Conservation (phyloP, 257 asterid species). For the Cordia subcordata region DNA sequence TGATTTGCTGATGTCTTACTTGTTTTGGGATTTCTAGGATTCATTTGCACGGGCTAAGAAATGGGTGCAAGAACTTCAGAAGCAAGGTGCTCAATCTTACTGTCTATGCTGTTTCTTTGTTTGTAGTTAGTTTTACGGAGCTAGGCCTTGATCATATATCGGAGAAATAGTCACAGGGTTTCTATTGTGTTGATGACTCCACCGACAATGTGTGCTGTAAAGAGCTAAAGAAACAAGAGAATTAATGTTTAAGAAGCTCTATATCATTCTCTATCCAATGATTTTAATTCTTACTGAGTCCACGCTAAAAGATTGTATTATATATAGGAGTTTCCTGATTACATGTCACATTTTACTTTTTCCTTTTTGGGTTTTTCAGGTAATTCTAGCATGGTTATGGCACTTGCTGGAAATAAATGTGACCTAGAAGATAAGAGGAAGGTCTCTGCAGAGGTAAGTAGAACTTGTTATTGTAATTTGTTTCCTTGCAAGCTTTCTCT, state of each 20-base stretch:
- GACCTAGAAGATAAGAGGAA: conserved; percentile 85
- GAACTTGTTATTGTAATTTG: neutral
- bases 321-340: no score
- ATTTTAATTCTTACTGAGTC: neutral
- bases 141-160: neutral
- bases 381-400: conserved; percentile 85
- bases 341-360: neutral
- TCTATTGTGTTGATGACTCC: neutral
- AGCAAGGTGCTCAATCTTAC: conserved; percentile 62
- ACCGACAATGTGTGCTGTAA: no score
- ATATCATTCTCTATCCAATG: neutral
- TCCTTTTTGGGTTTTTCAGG: conserved; percentile 39
- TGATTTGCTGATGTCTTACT: conserved; percentile 2
- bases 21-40: conserved; percentile 36
- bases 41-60: conserved; percentile 86
- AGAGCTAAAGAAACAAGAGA: neutral
- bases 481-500: neutral
- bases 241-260: neutral
- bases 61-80: conserved; percentile 97
- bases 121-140: neutral
- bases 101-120: neutral
- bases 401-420: conserved; percentile 91
- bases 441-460: conserved; percentile 72
- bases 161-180: neutral
- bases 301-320: no score